Percentiles rank a stretch among this genome's conserved stretches.
phyloP scores from a whole-genome alignment of 129 eudicot genomes.

The Flaveria ramosissima region DNA sequence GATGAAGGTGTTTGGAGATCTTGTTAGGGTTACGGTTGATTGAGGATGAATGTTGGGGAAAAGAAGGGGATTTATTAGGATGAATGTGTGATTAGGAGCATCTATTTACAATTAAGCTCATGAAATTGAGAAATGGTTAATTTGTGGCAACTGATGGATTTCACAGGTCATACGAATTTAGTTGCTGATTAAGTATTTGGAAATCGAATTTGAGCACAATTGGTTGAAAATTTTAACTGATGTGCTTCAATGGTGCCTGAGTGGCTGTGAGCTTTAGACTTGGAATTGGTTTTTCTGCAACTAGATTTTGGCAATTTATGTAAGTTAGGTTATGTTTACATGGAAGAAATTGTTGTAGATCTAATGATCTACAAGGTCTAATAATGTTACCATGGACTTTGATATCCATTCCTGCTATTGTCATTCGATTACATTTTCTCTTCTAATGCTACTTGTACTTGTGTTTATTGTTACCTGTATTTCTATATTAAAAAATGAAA shows the following conservation, averaged over 20 bases:
- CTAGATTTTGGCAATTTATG: neutral
- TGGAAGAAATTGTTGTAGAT: neutral
- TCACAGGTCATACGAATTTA: neutral
- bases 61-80: too few relatives aligned
- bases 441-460: too few relatives aligned
- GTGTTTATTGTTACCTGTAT: too few relatives aligned
- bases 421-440: neutral
- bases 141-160: constrained; percentile 5
- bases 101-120: too few relatives aligned
- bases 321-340: neutral
- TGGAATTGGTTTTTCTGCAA: neutral
- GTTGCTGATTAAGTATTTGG: constrained; percentile 5
- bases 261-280: neutral
- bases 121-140: neutral
- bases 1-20: neutral
- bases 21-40: constrained; percentile 6
- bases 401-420: neutral
- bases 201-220: constrained; percentile 9
- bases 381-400: constrained; percentile 12
- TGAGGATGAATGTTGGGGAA: constrained; percentile 3
- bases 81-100: too few relatives aligned
- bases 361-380: constrained; percentile 3
- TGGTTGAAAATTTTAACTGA: neutral
- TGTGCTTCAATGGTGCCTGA: constrained; percentile 14
- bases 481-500: too few relatives aligned